Evolutionary conservation across 139 green algal genomes (phyloP).

Genomic region (Astrephomene gubernaculifera): DNA sequence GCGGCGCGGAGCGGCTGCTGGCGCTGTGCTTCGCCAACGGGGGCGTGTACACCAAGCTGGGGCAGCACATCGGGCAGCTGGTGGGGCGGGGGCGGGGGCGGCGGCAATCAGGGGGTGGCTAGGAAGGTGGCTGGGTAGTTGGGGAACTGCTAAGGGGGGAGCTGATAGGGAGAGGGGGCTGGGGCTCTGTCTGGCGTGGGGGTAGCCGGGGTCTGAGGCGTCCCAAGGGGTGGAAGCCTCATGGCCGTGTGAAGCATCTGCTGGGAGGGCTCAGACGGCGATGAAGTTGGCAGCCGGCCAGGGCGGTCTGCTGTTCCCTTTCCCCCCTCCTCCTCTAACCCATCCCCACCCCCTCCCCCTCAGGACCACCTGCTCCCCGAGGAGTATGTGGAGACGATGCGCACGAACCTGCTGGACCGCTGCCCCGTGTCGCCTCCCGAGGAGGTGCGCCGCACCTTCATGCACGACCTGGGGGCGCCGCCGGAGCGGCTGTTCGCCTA

Average conservation of each 20-base stretch:
- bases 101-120: not conserved
- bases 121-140: not conserved
- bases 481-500: constrained; percentile 74
- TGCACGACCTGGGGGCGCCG: constrained; percentile 66
- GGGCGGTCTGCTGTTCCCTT: too few relatives aligned
- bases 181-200: too few relatives aligned
- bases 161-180: not conserved
- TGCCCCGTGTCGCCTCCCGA: constrained; percentile 71
- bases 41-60: constrained; percentile 87
- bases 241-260: too few relatives aligned
- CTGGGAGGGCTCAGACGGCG: too few relatives aligned
- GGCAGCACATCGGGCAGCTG: constrained; percentile 91
- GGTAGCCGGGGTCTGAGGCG: too few relatives aligned
- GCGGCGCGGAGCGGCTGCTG: constrained; percentile 62
- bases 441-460: constrained; percentile 57
- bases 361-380: constrained; percentile 93
- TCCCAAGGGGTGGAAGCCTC: too few relatives aligned
- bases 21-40: constrained; percentile 88
- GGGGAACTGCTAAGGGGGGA: too few relatives aligned
- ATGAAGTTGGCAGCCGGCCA: too few relatives aligned
- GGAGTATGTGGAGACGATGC: constrained; percentile 91
- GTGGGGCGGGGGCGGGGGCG: constrained; percentile 52
- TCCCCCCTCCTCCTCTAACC: not conserved
- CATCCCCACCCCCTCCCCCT: not conserved
- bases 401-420: constrained; percentile 83